Evolutionary conservation across 805 yeast genomes (phyloP).

Genomic region (Kluyveromyces dobzhanskii): DNA sequence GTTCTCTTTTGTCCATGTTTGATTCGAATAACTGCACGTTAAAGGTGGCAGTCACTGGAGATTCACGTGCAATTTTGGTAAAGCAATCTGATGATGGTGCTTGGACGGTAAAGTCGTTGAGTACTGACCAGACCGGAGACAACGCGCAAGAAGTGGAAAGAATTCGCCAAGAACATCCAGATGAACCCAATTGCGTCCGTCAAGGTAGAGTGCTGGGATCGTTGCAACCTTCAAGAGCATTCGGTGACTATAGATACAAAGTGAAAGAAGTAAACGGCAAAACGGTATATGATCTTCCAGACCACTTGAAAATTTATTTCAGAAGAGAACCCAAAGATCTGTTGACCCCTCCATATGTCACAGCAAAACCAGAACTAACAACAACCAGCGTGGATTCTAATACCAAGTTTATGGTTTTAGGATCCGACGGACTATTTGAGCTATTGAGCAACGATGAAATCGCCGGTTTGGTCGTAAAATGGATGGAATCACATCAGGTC

Average conservation of each 20-base stretch:
- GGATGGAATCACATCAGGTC: slow-evolving; percentile 64
- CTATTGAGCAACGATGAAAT: slow-evolving; percentile 88
- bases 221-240: slow-evolving; percentile 91
- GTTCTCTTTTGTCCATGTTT: slow-evolving; percentile 82
- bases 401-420: slow-evolving; percentile 82
- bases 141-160: slow-evolving; percentile 81
- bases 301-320: slow-evolving; percentile 74
- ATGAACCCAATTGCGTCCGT: slow-evolving; percentile 72
- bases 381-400: slow-evolving; percentile 65
- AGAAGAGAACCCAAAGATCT: slow-evolving; percentile 63
- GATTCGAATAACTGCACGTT: slow-evolving; percentile 65
- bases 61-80: slow-evolving; percentile 86
- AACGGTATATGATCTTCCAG: slow-evolving; percentile 51
- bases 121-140: slow-evolving; percentile 91
- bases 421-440: slow-evolving; percentile 90
- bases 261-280: slow-evolving; percentile 48
- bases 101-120: slow-evolving; percentile 84
- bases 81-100: slow-evolving; percentile 51
- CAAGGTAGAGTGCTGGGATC: slow-evolving; percentile 90
- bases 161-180: slow-evolving; percentile 81
- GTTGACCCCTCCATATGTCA: slow-evolving; percentile 91
- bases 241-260: slow-evolving; percentile 94
- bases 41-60: slow-evolving; percentile 94
- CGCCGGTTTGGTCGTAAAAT: slow-evolving; percentile 82
- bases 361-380: slow-evolving; percentile 90